Evolutionary conservation across 2,329 filamentous ascomycete genomes (phyloP), one percentile per base, ranked within the genome.

Genomic region (Clonostachys rhizophaga): DNA sequence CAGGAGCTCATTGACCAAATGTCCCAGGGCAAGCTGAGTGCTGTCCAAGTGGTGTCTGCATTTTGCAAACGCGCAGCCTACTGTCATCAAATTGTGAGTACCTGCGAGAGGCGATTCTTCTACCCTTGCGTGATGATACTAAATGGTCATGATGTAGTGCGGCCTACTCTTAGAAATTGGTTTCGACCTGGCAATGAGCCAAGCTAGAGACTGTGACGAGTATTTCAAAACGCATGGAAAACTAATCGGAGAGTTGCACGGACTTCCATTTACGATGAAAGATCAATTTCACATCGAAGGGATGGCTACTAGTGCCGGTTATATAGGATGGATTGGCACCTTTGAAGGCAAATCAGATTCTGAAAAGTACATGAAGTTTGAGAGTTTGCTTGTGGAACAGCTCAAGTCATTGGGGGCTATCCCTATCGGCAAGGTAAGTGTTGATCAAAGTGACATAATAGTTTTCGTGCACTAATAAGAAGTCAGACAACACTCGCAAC

Each of bases 371-470:
- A 80, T 78, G 47, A 67, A 96, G 40, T 73, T 96, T 44, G 63
- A 50, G 20, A 40, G 6, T 12, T 20, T 36, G 58, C 6, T 51
- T 58, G 16, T 42, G 83, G 69, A 81, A 0, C 56, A 58, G 12
- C n/a, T 58, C 0, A 95, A 95, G 60, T 87, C 94, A 61, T 89
- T 89, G 3, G 88, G 91, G 17, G 91, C 91, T 0, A 78, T 96
- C 3, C 91, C 91, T 0, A 95, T 95, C 62, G 89, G 91, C 52
- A 97, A 96, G 74, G 96, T 91, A 1, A 94, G 94, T 51, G 63
- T 95, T 2, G 92, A 91, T 5, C 81, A 85, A 53, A 55, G 51
- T 11, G 52, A 55, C 36, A 49, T 55, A 52, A 51, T 54, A 34
- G 46, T 10, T 30, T 30, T 9, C 24, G 8, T 10, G 9, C 9